Base-by-base conservation (phyloP, 2,329 filamentous ascomycete genomes). In the Gyromitra esculenta region DNA sequence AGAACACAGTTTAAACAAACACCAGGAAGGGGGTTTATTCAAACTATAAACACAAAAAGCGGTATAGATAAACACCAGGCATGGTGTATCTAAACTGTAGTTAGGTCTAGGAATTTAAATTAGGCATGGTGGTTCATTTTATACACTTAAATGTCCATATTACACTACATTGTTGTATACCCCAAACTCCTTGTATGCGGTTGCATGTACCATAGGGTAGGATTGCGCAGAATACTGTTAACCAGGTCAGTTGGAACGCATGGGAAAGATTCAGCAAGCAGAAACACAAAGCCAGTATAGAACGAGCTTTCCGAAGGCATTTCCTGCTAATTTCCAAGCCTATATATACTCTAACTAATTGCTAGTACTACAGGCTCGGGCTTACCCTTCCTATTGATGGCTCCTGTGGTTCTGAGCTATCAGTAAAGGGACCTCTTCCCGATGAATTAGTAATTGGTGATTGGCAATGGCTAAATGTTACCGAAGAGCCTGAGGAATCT, bases 381-480 rank as follows among this genome's bases (percentile, higher is more conserved):
- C 31, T 63, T 18, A 25, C 57, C 8, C 39, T 71, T 7, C 57
- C 43, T 35, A 62, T 63, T 25, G 57, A 63, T 56, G 57, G 67
- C 13, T 62, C 31, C 1, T 62, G 15, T 35, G 43, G 56, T 35
- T 39, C 43, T 39, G 56, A 62, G 13, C 35, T 71, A 18, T 39
- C 31, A 54, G 35, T 63, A 5, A 63, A 71, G 13, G 15, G 43
- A 13, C 21, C 63, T 7, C 15, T 50, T 50, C 37, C 60, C 1
- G 43, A 31, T 1, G 31, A 45, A 62, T 45, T 71, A n/a, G 7
- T 57, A 1, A 48, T 71, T 63, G 57, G 67, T 0, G n/a, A 62
- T 48, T 71, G 45, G 57, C 67, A 48, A 13, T 25, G 13, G 11
- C 18, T 6, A 15, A 60, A 60, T 37, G 18, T 9, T 35, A 41